Percentiles rank a stretch among this genome's conserved stretches.
Conservation (phyloP, 805 yeast species). For the Yarrowia divulgata region DNA sequence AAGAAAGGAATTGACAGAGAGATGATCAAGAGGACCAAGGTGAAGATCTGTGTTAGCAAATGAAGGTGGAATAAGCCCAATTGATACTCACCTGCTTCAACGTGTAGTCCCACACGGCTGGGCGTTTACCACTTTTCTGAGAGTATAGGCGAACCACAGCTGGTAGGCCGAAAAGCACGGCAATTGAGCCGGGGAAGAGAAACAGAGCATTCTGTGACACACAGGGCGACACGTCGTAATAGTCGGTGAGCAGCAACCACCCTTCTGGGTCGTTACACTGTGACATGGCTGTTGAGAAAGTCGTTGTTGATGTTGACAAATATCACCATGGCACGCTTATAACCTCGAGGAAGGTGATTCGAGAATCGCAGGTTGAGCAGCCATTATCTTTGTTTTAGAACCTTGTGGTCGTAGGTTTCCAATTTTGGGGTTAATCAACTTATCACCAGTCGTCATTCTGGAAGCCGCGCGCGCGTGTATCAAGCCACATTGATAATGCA, state of each 20-base stretch:
- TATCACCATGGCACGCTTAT: no score
- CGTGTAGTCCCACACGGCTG: not conserved
- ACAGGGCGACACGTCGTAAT: conserved; percentile 5
- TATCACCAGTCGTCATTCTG: no score
- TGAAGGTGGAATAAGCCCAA: no score
- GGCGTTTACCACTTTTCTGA: not conserved
- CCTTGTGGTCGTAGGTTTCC: no score
- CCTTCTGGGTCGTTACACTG: not conserved
- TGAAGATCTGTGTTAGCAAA: conserved; percentile 4
- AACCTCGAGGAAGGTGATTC: no score
- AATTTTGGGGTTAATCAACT: no score
- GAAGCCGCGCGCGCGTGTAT: no score
- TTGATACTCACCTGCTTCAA: conserved; percentile 5
- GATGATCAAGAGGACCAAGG: not conserved
- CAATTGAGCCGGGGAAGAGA: not conserved
- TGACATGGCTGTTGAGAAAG: not conserved
- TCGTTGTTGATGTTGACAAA: no score
- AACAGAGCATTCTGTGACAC: conserved; percentile 1
- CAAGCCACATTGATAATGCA: no score
- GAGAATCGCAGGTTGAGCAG: no score
- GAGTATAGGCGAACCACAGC: not conserved
- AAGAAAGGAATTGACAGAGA: not conserved
- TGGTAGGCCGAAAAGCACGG: not conserved
- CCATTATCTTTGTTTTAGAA: no score
- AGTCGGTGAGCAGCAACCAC: not conserved